Percentiles rank a stretch among this genome's conserved stretches.
Evolutionary conservation across 2,329 filamentous ascomycete species (phyloP).

Genomic region (Cladophialophora chaetospira): DNA sequence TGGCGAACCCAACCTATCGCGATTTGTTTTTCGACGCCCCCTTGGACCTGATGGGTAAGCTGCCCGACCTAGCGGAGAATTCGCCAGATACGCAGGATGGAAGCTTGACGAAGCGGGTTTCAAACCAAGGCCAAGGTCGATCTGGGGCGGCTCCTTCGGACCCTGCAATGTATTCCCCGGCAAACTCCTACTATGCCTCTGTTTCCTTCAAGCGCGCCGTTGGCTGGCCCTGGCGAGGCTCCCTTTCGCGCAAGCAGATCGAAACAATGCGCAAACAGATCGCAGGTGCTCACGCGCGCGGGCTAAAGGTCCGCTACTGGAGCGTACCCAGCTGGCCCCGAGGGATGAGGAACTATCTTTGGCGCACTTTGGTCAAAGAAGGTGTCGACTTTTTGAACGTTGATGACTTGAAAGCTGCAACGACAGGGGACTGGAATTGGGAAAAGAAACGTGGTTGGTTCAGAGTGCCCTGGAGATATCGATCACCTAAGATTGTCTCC

Average conservation of each 20-base stretch:
- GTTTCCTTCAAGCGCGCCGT: slow-evolving; percentile 53
- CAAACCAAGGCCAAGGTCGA: slow-evolving; percentile 48
- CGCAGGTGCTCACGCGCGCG: slow-evolving; percentile 52
- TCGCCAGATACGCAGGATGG: neutral
- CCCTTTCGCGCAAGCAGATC: slow-evolving; percentile 47
- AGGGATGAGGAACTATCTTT: slow-evolving; percentile 56
- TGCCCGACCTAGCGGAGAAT: neutral
- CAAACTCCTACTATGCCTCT: slow-evolving; percentile 61
- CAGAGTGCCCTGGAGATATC: slow-evolving; percentile 20
- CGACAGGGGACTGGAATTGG: slow-evolving; percentile 50
- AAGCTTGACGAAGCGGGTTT: slow-evolving; percentile 10
- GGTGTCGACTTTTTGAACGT: slow-evolving; percentile 61
- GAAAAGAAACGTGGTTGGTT: slow-evolving; percentile 32
- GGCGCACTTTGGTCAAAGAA: slow-evolving; percentile 56
- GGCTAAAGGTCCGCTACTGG: slow-evolving; percentile 61
- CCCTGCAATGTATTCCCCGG: slow-evolving; percentile 48
- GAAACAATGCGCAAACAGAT: slow-evolving; percentile 55
- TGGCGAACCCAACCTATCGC: slow-evolving; percentile 50
- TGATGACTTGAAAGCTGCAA: slow-evolving; percentile 57
- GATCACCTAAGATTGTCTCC: slow-evolving; percentile 38
- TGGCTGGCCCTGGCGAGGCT: slow-evolving; percentile 53
- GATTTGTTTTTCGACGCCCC: slow-evolving; percentile 61
- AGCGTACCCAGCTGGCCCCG: slow-evolving; percentile 58
- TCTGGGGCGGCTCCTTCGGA: slow-evolving; percentile 42
- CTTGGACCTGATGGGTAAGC: slow-evolving; percentile 42